Conservation (phyloP, 1,284 basidiomycete species). For the Flammula alnicola region DNA sequence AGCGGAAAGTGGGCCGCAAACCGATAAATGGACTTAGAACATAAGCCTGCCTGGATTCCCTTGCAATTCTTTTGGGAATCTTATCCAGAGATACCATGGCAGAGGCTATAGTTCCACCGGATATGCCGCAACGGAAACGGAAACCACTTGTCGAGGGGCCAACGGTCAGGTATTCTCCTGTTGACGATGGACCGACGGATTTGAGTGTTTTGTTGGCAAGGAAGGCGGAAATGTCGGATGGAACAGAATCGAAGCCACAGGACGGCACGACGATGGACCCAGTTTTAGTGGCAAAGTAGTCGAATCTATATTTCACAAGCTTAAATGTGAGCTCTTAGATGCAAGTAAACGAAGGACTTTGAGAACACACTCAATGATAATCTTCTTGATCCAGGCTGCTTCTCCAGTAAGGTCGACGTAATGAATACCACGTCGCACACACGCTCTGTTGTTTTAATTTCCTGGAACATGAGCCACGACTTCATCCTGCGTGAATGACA, state of each 20-base stretch:
- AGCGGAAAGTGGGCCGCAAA: constrained; percentile 37
- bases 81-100: constrained; percentile 53
- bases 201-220: constrained; percentile 53
- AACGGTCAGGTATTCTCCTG: constrained; percentile 19
- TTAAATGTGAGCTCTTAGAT: neutral
- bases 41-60: constrained; percentile 45
- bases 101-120: constrained; percentile 74
- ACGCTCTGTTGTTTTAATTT: constrained; percentile 35
- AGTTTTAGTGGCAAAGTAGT: constrained; percentile 68
- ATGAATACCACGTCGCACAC: constrained; percentile 45
- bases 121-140: constrained; percentile 55
- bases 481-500: neutral
- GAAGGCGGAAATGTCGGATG: constrained; percentile 68
- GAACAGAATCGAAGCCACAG: constrained; percentile 76
- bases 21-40: constrained; percentile 60
- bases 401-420: constrained; percentile 53
- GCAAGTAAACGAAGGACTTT: neutral
- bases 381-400: constrained; percentile 40
- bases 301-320: constrained; percentile 44
- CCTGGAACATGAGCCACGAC: neutral
- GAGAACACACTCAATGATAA: constrained; percentile 42
- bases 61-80: constrained; percentile 44
- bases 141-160: constrained; percentile 53
- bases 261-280: constrained; percentile 71
- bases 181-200: constrained; percentile 23